Evolutionary conservation across 192 early-diverging fungal genomes (phyloP), one percentile per base, ranked within the genome.

Genomic region (Entophlyctis helioformis): DNA sequence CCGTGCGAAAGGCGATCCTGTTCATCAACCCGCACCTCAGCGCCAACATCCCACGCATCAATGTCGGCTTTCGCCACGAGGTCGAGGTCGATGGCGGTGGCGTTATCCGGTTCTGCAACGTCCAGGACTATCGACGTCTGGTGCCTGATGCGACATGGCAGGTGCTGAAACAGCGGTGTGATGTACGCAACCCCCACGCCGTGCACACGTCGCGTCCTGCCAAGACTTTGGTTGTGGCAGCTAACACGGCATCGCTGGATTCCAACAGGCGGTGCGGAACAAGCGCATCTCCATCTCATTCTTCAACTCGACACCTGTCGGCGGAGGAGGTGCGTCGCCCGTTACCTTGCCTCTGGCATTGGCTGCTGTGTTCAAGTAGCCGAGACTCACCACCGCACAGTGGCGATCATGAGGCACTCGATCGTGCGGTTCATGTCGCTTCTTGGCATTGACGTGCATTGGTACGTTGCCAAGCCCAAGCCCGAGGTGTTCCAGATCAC

Each of bases 341-440:
- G 29, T 11, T 28, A 21, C 20, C 37, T 12, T n/a, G n/a, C n/a
- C n/a, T n/a, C n/a, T n/a, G n/a, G n/a, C n/a, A n/a, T n/a, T n/a
- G n/a, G n/a, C n/a, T n/a, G n/a, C n/a, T n/a, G n/a, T n/a, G n/a
- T n/a, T n/a, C 16, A 0, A 31, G 13, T 42, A 46, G 25, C 23
- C 26, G 11, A 40, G 24, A 31, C 13, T 38, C 21, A 32, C 12
- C 18, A 9, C 9, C 12, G 29, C 39, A 12, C 49, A 68, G 85
- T 89, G 23, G 86, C 86, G n/a, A 64, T 89, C 39, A 89, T 89
- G 86, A 74, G 86, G 32, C 86, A 89, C 48, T 83, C 86, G 12
- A 62, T 81, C 7, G 65, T 89, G 28, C 76, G 86, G 26, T 65
- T 86, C 44, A 68, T 84, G 44, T 51, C 62, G 15, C 53, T 87